phyloP scores from a whole-genome alignment of 2,329 filamentous ascomycete genomes.

The Sporothrix luriei region DNA sequence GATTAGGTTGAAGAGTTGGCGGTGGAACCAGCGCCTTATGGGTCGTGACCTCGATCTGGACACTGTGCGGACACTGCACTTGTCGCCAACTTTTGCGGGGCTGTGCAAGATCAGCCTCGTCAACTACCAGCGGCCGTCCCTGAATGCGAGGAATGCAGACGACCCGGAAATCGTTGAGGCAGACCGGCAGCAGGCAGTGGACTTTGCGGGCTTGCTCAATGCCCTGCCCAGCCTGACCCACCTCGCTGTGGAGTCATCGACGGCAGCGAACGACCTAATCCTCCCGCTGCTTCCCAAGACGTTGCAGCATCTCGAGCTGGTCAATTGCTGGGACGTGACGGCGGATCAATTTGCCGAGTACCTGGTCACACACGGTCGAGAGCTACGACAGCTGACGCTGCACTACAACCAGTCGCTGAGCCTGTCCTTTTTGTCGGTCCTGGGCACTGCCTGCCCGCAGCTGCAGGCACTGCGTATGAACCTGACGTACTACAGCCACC shows the following conservation, averaged over 20 bases:
- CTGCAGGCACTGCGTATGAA: constrained; percentile 75
- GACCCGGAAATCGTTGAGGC: constrained; percentile 49
- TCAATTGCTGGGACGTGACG: constrained; percentile 76
- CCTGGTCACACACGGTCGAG: constrained; percentile 65
- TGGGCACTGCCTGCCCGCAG: constrained; percentile 69
- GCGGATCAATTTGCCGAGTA: constrained; percentile 68
- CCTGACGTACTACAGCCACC: constrained; percentile 73
- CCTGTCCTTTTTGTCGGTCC: constrained; percentile 69
- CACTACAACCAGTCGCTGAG: constrained; percentile 79
- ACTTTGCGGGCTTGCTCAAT: constrained; percentile 53
- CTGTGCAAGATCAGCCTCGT: constrained; percentile 62
- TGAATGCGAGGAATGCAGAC: constrained; percentile 48
- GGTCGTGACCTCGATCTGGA: constrained; percentile 52
- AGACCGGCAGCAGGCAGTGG: constrained; percentile 41
- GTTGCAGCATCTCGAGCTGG: constrained; percentile 69
- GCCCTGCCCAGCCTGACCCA: constrained; percentile 65
- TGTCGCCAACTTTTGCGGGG: constrained; percentile 57
- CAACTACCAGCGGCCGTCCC: constrained; percentile 63
- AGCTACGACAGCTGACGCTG: constrained; percentile 69
- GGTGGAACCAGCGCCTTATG: constrained; percentile 62
- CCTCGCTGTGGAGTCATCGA: constrained; percentile 74
- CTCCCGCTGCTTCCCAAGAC: constrained; percentile 68
- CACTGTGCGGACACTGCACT: constrained; percentile 57
- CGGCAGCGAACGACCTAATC: constrained; percentile 67
- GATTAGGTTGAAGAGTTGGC: constrained; percentile 56